Conservation (phyloP, 352 stramenopile genomes). For the Pythium myriotylum region DNA sequence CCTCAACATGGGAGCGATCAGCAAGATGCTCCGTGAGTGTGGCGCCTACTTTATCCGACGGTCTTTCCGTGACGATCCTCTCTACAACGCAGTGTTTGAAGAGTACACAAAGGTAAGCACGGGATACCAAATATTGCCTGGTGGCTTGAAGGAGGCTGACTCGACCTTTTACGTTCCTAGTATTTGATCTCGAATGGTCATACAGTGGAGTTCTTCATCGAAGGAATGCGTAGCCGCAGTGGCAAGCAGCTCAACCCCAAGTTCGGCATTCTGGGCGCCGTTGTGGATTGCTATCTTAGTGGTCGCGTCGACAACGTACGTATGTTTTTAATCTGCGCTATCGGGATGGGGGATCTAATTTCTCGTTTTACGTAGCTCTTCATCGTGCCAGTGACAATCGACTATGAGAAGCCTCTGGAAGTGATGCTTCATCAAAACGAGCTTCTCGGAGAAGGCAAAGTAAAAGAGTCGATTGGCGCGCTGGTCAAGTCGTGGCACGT, state of each 20-base stretch:
- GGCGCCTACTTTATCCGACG: conserved; percentile 83
- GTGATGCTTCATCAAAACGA: conserved; percentile 84
- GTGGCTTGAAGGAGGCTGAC: neutral
- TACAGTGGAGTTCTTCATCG: conserved; percentile 88
- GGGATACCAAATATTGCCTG: too few relatives aligned
- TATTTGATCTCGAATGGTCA: conserved; percentile 75
- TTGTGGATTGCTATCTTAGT: conserved; percentile 72
- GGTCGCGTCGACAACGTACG: conserved; percentile 77
- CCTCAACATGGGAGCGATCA: conserved; percentile 69
- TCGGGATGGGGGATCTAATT: neutral
- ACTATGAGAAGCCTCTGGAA: conserved; percentile 87
- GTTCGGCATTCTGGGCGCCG: conserved; percentile 74
- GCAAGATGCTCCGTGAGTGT: conserved; percentile 62
- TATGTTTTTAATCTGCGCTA: conserved; percentile 9
- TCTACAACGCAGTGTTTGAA: conserved; percentile 80
- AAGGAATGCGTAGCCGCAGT: conserved; percentile 80
- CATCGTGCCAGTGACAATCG: conserved; percentile 84
- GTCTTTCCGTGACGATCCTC: conserved; percentile 69
- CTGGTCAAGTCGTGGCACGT: conserved; percentile 72
- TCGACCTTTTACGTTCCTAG: conserved; percentile 26
- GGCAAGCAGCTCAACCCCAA: conserved; percentile 84
- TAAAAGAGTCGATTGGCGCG: conserved; percentile 75
- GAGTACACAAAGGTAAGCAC: conserved; percentile 83
- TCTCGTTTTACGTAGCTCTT: conserved; percentile 45
- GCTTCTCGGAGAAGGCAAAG: conserved; percentile 75